Evolutionary conservation across 176 grass and related monocot species (phyloP).

Genomic region (Aegilops umbellulata): DNA sequence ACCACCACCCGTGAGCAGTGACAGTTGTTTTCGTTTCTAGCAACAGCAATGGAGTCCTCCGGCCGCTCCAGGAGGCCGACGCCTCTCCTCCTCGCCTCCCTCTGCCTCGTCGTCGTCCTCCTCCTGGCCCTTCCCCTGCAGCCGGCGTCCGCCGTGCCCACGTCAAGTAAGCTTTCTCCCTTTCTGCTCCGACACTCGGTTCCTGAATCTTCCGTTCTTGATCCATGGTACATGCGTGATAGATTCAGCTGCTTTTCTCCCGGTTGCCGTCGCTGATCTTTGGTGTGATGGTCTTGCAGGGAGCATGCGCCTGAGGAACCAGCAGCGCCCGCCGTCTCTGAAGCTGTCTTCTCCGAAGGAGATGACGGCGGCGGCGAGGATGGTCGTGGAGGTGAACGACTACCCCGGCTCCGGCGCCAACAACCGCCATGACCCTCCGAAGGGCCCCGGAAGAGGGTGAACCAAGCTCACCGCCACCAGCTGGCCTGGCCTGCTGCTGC

Average conservation of each 20-base stretch:
- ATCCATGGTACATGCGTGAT: not conserved
- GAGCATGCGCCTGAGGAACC: not conserved
- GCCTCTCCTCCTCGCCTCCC: not conserved
- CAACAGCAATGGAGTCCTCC: constrained; percentile 22
- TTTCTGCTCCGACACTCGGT: not conserved
- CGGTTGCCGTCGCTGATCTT: not conserved
- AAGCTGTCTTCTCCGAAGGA: constrained; percentile 11
- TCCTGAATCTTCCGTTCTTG: not conserved
- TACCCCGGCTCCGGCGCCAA: constrained; percentile 39
- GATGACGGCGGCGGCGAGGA: not conserved
- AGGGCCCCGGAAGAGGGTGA: constrained; percentile 39
- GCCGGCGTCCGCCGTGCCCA: constrained; percentile 31
- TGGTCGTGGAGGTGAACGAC: constrained; percentile 56
- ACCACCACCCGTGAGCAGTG: not conserved
- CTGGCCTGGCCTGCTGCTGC: too few relatives aligned
- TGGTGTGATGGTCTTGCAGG: not conserved
- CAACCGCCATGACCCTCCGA: constrained; percentile 37
- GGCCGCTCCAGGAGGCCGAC: not conserved
- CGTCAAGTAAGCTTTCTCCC: constrained; percentile 19
- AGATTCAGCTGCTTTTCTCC: not conserved
- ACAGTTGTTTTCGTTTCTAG: not conserved
- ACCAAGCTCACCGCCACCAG: not conserved
- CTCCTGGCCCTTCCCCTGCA: not conserved
- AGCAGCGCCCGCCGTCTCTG: not conserved
- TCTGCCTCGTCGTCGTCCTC: not conserved